Percentiles rank a stretch among this genome's conserved stretches.
phyloP scores from a whole-genome alignment of 768 basidiomycete species.

The Phaeotremella skinneri region DNA sequence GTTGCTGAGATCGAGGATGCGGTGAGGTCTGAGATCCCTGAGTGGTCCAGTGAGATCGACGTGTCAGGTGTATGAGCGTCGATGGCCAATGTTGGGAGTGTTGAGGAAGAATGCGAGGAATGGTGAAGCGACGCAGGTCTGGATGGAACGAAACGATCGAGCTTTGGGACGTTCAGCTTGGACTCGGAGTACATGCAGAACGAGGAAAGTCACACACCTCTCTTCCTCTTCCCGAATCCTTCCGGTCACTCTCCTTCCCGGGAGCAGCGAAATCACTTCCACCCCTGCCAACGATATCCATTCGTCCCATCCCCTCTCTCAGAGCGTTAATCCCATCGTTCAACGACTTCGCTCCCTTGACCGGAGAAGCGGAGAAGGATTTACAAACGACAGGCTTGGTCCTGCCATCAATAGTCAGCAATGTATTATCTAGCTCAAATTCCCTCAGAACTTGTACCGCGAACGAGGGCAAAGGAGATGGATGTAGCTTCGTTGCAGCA shows the following conservation, averaged over 20 bases:
- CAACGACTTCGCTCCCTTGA: conserved; percentile 14
- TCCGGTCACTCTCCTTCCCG: conserved; percentile 5
- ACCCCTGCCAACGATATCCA: conserved; percentile 32
- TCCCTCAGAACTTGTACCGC: background rate
- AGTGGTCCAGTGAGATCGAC: conserved; percentile 17
- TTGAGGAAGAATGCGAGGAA: conserved; percentile 34
- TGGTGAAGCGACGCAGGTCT: conserved; percentile 35
- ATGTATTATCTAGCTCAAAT: background rate
- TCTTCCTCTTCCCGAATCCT: conserved; percentile 17
- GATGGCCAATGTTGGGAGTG: conserved; percentile 37
- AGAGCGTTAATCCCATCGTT: conserved; percentile 26
- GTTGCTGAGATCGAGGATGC: conserved; percentile 37
- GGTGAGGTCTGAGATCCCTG: conserved; percentile 17
- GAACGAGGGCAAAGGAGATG: background rate
- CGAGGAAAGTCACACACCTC: conserved; percentile 17
- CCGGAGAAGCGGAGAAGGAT: conserved; percentile 21
- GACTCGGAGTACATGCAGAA: background rate
- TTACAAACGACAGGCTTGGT: conserved; percentile 41
- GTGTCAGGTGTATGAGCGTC: conserved; percentile 29
- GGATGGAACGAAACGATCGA: conserved; percentile 46
- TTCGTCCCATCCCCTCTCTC: conserved; percentile 41
- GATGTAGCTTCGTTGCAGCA: background rate
- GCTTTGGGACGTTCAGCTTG: conserved; percentile 9
- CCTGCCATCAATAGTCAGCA: conserved; percentile 15
- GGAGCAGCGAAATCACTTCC: conserved; percentile 15